A percentile compares a stretch with the other conserved stretches of the same genome.
These are phyloP conservation scores for Aureobasidium subglaciale DNA, from an alignment of 2,329 filamentous ascomycete genomes.

Conservation along the genomic window DNA sequence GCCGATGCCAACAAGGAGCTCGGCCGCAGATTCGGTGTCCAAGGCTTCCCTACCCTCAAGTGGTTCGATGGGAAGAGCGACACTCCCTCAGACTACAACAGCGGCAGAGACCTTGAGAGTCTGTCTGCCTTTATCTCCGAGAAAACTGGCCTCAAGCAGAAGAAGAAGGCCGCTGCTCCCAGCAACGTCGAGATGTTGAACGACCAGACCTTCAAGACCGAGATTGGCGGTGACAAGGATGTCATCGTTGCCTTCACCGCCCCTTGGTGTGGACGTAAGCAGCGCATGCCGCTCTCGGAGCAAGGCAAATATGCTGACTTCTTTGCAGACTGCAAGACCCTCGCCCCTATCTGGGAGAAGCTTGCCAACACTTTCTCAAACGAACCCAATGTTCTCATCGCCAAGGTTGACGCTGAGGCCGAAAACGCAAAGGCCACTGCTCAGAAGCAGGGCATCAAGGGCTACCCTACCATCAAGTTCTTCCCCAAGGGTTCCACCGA, in stretches of 20 bases:
- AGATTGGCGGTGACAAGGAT: conserved; percentile 77
- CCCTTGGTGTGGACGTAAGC: conserved; percentile 94
- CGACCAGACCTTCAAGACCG: conserved; percentile 68
- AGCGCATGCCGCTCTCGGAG: conserved; percentile 10
- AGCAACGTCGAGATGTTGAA: conserved; percentile 74
- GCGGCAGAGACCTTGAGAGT: conserved; percentile 81
- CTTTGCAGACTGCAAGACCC: conserved; percentile 80
- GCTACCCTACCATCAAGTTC: conserved; percentile 97
- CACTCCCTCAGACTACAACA: conserved; percentile 75
- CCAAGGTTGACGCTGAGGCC: conserved; percentile 91
- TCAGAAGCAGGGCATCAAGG: conserved; percentile 66
- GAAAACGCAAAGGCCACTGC: conserved; percentile 75
- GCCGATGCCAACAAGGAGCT: conserved; percentile 81
- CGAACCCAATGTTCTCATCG: conserved; percentile 75
- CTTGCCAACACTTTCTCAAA: conserved; percentile 72
- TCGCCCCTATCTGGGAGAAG: conserved; percentile 85
- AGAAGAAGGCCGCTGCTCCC: conserved; percentile 62
- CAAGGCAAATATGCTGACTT: conserved; percentile 17
- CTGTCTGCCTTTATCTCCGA: conserved; percentile 72
- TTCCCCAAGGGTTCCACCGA: conserved; percentile 80
- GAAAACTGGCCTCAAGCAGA: conserved; percentile 78
- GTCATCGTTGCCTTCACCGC: conserved; percentile 95
- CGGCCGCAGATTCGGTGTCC: conserved; percentile 78
- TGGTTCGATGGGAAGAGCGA: conserved; percentile 95
- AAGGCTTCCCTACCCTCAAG: conserved; percentile 95